A percentile compares a stretch with the other conserved stretches of the same genome.
phyloP scores from a whole-genome alignment of 176 grass and related monocot species.

The Aegilops bicornis region DNA sequence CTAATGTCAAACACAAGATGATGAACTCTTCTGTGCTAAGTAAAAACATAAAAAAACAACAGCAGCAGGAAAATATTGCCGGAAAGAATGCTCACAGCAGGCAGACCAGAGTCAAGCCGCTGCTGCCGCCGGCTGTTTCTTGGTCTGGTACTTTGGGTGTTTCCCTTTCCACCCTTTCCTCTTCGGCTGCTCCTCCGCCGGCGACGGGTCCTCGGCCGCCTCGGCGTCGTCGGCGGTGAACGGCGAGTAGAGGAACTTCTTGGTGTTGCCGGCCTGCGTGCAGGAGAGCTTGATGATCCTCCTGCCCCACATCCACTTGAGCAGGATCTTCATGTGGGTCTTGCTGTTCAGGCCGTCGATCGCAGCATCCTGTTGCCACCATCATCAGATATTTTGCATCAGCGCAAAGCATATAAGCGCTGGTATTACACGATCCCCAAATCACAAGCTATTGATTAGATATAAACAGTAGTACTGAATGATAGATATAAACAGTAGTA shows the following conservation, averaged over 20 bases:
- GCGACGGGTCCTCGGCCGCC: not conserved
- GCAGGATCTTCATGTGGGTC: slow-evolving; percentile 14
- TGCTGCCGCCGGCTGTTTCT: not conserved
- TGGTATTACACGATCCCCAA: not conserved
- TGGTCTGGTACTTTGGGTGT: slow-evolving; percentile 9
- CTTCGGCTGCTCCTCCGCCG: not conserved
- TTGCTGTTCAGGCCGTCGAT: slow-evolving; percentile 9
- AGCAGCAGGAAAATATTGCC: not conserved
- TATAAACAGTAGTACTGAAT: not conserved
- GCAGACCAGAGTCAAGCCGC: not conserved
- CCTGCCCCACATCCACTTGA: slow-evolving; percentile 13
- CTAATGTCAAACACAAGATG: not conserved
- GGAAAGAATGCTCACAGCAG: accelerated
- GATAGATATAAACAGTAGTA: no score
- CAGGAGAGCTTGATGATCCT: slow-evolving; percentile 12
- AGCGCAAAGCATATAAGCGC: not conserved
- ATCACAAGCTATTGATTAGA: not conserved
- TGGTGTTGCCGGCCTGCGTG: not conserved
- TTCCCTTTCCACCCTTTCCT: slow-evolving; percentile 1
- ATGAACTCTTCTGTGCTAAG: not conserved
- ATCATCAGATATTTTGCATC: not conserved
- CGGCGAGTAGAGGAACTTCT: slow-evolving; percentile 8
- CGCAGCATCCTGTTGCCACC: not conserved
- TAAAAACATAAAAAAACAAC: not conserved
- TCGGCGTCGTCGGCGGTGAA: not conserved